Base-by-base conservation (phyloP, 805 yeast genomes). In the Schwanniomyces polymorphus region DNA sequence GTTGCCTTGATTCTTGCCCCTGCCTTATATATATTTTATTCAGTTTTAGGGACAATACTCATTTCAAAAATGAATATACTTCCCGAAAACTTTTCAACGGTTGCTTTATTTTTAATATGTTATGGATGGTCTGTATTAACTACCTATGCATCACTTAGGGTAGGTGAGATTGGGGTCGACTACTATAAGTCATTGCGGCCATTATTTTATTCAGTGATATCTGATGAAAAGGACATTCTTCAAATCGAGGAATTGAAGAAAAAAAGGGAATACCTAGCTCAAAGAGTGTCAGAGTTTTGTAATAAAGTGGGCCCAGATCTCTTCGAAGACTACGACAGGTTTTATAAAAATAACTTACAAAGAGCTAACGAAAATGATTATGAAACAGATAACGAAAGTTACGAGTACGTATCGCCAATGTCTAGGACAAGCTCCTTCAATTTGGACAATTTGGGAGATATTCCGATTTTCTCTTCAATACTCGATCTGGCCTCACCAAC, bases 1-100 rank as follows among this genome's bases (percentile, higher is more conserved):
- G 76, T 72, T 28, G 76, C 76, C 0, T 56, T 72, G 42, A 71
- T 64, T 0, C 53, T 70, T 28, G 77, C 77, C 1, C 77, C 77
- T 4, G 56, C 61, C 29, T 59, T 72, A 21, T 72, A 72, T 50
- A 63, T 68, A 3, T 67, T 72, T 40, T 72, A 69, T 55, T 70
- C 75, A 2, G 53, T 67, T 8, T 52, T 69, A 27, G 74, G 71
- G 3, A 65, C 70, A 1, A 23, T 59, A 7, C 41, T 63, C 14
- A 51, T 61, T n/a, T 43, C 57, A 25, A 54, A 53, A 27, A 43
- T 43, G 51, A 41, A 41, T 27, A 47, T 47, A n/a, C 41, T 52
- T 34, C 56, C 52, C 17, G 46, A 37, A 8, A 45, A 40, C 11
- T 37, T 50, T 12, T 55, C 63, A 4, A 47, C 47, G 4, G 25